Evolutionary conservation across 441 rosid genomes (phyloP), one percentile per base, ranked within the genome.

Genomic region (Gossypium gossypioides): DNA sequence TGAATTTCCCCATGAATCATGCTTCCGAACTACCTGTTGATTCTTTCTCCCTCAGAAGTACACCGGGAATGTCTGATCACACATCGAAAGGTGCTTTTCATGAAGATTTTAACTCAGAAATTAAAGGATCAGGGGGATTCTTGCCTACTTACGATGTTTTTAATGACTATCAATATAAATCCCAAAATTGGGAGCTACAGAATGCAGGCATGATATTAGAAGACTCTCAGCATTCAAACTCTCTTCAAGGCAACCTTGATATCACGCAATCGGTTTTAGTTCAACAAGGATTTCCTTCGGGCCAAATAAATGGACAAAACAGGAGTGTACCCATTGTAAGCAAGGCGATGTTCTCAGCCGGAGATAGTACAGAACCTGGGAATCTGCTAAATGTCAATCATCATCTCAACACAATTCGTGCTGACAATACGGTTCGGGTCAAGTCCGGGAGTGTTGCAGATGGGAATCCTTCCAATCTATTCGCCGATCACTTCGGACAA

Each of bases 121-220:
- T 84, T 0, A 89, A 86, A 83, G 89, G 85, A 71, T 71, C 86
- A 0, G 84, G 74, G 8, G 92, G 81, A 44, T 77, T 84, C 74
- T 56, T 83, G 70, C 75, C 81, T 0, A 84, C 81, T 74, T 91
- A 85, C 46, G 87, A 90, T 75, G 73, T 89, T 54, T 86, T 88
- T 69, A 79, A 77, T 19, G 86, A 90, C 58, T 73, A 85, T 27
- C 92, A 86, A 77, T 81, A 81, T 56, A 90, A 82, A 63, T 62
- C 91, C 40, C 77, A 82, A 34, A 85, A 86, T 48, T 91, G 97
- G 98, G 95, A 89, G 76, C 75, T 85, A 40, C 88, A 81, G 70
- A 83, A 83, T 78, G 84, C 87, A 2, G 91, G 92, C 46, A 21
- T 88, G 81, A 67, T 78, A 6, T 90, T 78, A 64, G 83, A 79